Evolutionary conservation across 2,329 filamentous ascomycete genomes (phyloP).

Genomic region (Parasarocladium wereldwijsianum): DNA sequence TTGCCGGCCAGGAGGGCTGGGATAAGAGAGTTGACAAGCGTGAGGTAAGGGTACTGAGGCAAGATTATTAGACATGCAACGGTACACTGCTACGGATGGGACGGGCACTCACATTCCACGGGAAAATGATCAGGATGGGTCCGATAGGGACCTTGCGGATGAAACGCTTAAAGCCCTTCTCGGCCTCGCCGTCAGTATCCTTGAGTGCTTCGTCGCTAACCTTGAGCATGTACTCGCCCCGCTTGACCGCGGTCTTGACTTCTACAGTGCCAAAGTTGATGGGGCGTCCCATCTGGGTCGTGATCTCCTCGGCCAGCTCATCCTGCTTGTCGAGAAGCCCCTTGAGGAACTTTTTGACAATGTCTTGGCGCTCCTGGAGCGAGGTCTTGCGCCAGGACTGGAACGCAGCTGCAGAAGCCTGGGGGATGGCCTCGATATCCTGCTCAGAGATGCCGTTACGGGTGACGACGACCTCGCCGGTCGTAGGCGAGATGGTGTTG

Average conservation of each 20-base stretch:
- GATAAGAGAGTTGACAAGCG: conserved; percentile 81
- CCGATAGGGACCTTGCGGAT: conserved; percentile 81
- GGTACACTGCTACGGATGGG: conserved; percentile 8
- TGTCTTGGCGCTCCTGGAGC: conserved; percentile 60
- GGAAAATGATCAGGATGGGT: conserved; percentile 77
- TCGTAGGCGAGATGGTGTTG: conserved; percentile 78
- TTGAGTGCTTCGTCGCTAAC: conserved; percentile 66
- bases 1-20: conserved; percentile 86
- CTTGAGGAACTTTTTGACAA: conserved; percentile 66
- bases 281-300: conserved; percentile 88
- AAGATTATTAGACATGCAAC: conserved; percentile 4
- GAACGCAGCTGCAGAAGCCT: conserved; percentile 61
- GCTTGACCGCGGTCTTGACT: conserved; percentile 69
- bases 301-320: conserved; percentile 71
- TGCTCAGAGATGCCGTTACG: conserved; percentile 57
- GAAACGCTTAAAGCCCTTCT: conserved; percentile 81
- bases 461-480: conserved; percentile 70
- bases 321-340: conserved; percentile 57
- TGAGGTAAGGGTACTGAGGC: conserved; percentile 89
- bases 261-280: conserved; percentile 78
- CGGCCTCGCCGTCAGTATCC: conserved; percentile 67
- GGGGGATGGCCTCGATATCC: conserved; percentile 59
- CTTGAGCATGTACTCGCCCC: conserved; percentile 74
- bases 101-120: conserved; percentile 68
- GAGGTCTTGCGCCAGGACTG: conserved; percentile 60